A percentile compares a stretch with the other conserved stretches of the same genome.
Conservation (phyloP, 306 rosid genomes). For the Cucurbita argyrosperma region DNA sequence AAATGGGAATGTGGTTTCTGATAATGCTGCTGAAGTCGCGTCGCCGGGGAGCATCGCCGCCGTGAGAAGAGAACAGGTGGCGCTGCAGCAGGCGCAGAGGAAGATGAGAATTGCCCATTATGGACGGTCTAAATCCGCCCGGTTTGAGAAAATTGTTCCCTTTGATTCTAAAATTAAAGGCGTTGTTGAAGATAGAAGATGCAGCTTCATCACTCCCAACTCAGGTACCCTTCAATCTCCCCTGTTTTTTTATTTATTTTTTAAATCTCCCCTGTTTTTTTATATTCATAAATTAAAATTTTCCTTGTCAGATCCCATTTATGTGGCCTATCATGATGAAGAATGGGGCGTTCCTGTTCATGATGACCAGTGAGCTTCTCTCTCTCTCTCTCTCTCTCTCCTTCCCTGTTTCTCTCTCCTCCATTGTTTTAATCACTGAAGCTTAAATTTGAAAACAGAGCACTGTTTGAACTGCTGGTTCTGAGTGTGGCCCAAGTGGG, state of each 20-base stretch:
- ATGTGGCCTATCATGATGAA: conserved; percentile 94
- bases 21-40: conserved; percentile 24
- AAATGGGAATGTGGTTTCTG: not conserved
- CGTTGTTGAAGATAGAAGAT: conserved; percentile 54
- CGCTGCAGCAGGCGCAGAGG: conserved; percentile 77
- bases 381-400: not conserved
- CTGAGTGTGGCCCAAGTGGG: conserved; percentile 95
- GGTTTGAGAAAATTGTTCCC: conserved; percentile 49
- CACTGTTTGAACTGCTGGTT: conserved; percentile 77
- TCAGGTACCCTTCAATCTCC: conserved; percentile 35
- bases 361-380: conserved; percentile 76
- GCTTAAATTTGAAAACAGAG: conserved; percentile 19
- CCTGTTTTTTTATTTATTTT: too few relatives aligned
- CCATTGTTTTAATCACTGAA: not conserved
- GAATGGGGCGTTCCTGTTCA: conserved; percentile 99
- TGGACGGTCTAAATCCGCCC: conserved; percentile 92
- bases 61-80: conserved; percentile 82
- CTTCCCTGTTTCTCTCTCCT: not conserved
- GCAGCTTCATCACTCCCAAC: conserved; percentile 84
- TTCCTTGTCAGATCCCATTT: conserved; percentile 53
- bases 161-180: conserved; percentile 27
- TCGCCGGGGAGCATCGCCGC: conserved; percentile 97
- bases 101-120: conserved; percentile 89
- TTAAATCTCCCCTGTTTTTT: not conserved
- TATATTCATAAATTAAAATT: not conserved